phyloP scores from a whole-genome alignment of 306 rosid genomes.

The Oemleria cerasiformis region DNA sequence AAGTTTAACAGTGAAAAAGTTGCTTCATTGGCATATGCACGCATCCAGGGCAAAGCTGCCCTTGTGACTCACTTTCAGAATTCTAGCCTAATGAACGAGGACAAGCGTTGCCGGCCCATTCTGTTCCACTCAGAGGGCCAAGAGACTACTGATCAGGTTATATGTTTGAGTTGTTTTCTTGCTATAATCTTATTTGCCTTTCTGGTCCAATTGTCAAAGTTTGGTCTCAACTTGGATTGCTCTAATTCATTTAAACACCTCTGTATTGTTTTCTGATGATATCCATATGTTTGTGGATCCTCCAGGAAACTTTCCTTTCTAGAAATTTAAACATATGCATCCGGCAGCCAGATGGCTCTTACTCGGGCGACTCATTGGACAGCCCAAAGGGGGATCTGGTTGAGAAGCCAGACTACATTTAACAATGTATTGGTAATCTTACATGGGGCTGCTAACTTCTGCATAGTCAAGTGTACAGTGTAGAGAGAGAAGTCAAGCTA shows the following conservation, averaged over 20 bases:
- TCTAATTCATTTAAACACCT: background rate
- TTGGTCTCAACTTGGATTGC: background rate
- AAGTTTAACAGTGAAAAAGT: slow-evolving; percentile 89
- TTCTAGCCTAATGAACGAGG: slow-evolving; percentile 92
- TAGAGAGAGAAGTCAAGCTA: slow-evolving; percentile 30
- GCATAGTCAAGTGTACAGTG: slow-evolving; percentile 64
- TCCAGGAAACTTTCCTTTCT: slow-evolving; percentile 70
- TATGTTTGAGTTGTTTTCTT: slow-evolving; percentile 1
- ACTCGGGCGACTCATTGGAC: slow-evolving; percentile 68
- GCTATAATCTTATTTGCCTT: background rate
- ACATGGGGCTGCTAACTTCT: slow-evolving; percentile 56
- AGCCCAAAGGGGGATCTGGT: slow-evolving; percentile 68
- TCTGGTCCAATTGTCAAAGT: background rate
- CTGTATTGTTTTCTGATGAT: slow-evolving; percentile 24
- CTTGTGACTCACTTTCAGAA: slow-evolving; percentile 93
- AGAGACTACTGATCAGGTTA: slow-evolving; percentile 72
- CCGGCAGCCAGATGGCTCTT: slow-evolving; percentile 90
- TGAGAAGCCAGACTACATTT: slow-evolving; percentile 48
- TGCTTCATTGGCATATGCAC: slow-evolving; percentile 89
- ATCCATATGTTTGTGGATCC: slow-evolving; percentile 20
- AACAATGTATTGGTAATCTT: slow-evolving; percentile 33
- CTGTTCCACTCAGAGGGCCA: slow-evolving; percentile 89
- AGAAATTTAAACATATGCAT: slow-evolving; percentile 85
- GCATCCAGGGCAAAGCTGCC: slow-evolving; percentile 91
- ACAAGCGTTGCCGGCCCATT: slow-evolving; percentile 88